A percentile compares a stretch with the other conserved stretches of the same genome.
Conservation (phyloP, 2,329 filamentous ascomycete species). For the Gremmenia infestans region DNA sequence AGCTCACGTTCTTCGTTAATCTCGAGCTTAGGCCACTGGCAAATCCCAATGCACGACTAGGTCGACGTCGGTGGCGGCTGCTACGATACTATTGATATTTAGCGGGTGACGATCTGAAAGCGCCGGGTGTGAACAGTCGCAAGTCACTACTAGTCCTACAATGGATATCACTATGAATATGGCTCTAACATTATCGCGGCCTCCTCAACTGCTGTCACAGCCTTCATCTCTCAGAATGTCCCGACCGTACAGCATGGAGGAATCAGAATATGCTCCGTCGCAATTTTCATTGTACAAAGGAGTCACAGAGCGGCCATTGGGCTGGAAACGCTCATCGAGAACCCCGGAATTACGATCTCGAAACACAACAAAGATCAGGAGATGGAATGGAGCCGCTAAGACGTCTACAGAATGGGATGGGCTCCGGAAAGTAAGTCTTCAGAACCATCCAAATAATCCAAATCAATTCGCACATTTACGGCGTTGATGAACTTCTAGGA, state of each 20-base stretch:
- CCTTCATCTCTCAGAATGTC: background rate
- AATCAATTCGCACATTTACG: too few relatives aligned
- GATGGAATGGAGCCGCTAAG: constrained; percentile 35
- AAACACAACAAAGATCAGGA: constrained; percentile 26
- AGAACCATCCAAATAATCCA: too few relatives aligned
- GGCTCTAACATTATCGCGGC: constrained; percentile 18
- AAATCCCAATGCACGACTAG: too few relatives aligned
- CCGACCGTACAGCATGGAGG: background rate
- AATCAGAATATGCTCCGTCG: constrained; percentile 1
- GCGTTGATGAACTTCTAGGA: constrained; percentile 45
- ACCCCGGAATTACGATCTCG: constrained; percentile 6
- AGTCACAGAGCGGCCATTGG: constrained; percentile 18
- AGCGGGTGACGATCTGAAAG: background rate
- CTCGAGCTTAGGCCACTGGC: too few relatives aligned
- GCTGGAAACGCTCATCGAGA: constrained; percentile 16
- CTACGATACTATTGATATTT: constrained; percentile 6
- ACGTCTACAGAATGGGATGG: constrained; percentile 38
- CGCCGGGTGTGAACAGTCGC: too few relatives aligned
- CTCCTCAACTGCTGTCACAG: constrained; percentile 7
- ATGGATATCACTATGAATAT: constrained; percentile 20
- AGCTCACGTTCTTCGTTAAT: too few relatives aligned
- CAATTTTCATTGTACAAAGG: constrained; percentile 20
- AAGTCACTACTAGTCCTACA: background rate
- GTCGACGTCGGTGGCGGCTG: too few relatives aligned
- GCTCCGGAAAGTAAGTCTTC: constrained; percentile 37